Conservation (phyloP, 2,329 filamentous ascomycete species). For the Rhexocercosporidium sp. region DNA sequence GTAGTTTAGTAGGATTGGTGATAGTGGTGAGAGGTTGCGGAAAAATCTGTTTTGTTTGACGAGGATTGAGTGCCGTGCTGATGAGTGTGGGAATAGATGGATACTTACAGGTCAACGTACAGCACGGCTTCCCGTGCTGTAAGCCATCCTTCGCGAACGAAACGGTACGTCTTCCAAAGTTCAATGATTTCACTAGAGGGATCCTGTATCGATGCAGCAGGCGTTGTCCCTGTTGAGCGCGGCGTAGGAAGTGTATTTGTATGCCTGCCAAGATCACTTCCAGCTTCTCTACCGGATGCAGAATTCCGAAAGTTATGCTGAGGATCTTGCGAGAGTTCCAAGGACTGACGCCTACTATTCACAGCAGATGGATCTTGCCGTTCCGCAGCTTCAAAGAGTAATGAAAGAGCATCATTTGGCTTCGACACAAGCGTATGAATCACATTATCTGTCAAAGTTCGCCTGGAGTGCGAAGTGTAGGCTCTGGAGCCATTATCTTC, state of each 20-base stretch:
- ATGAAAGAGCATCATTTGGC: slow-evolving; percentile 57
- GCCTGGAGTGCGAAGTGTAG: background rate
- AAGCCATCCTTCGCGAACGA: slow-evolving; percentile 61
- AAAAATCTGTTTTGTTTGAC: slow-evolving; percentile 45
- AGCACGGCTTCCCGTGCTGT: slow-evolving; percentile 58
- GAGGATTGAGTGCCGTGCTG: too few relatives aligned
- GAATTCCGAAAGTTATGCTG: too few relatives aligned
- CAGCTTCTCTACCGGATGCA: background rate
- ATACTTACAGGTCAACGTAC: slow-evolving; percentile 54
- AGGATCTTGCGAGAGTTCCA: background rate
- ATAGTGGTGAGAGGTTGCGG: slow-evolving; percentile 55
- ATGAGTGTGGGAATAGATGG: too few relatives aligned
- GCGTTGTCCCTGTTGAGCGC: background rate
- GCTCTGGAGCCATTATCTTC: background rate
- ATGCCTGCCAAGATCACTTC: background rate
- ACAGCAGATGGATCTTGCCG: slow-evolving; percentile 39
- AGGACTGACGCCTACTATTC: slow-evolving; percentile 4
- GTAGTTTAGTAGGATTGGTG: slow-evolving; percentile 55
- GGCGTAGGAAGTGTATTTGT: background rate
- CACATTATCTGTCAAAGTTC: slow-evolving; percentile 29
- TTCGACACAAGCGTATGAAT: slow-evolving; percentile 57
- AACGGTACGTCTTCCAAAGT: slow-evolving; percentile 55
- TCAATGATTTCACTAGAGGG: slow-evolving; percentile 43
- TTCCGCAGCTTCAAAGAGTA: slow-evolving; percentile 58
- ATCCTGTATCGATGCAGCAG: background rate